A percentile compares a stretch with the other conserved stretches of the same genome.
These are phyloP conservation scores for Globisporangium emineosum DNA, from an alignment of 352 stramenopile genomes.

Conservation along the genomic window DNA sequence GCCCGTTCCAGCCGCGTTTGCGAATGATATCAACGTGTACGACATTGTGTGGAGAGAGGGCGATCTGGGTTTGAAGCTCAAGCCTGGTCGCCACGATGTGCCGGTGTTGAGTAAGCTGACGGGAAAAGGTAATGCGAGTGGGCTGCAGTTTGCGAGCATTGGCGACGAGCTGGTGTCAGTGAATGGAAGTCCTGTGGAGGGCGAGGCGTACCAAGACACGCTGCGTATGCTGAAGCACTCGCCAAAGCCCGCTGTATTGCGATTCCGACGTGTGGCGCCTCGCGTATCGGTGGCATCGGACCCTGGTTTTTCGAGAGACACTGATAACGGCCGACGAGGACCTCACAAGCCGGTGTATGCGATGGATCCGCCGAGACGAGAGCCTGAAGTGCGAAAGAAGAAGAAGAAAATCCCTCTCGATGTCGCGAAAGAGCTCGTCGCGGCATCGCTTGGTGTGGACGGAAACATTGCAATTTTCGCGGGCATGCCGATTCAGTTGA, in stretches of 20 bases:
- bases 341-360: constrained; percentile 39
- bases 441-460: constrained; percentile 71
- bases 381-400: constrained; percentile 46
- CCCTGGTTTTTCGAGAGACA: constrained; percentile 41
- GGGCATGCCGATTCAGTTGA: constrained; percentile 65
- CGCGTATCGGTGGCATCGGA: constrained; percentile 65
- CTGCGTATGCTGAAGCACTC: constrained; percentile 87
- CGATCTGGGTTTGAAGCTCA: constrained; percentile 83
- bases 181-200: constrained; percentile 78
- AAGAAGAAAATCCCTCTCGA: constrained; percentile 83
- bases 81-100: constrained; percentile 70
- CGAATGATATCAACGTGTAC: constrained; percentile 60
- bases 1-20: constrained; percentile 25
- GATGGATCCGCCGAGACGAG: constrained; percentile 11
- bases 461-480: constrained; percentile 67
- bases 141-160: constrained; percentile 78
- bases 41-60: constrained; percentile 88
- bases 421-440: constrained; percentile 76
- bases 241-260: constrained; percentile 75
- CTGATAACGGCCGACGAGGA: constrained; percentile 27
- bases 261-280: constrained; percentile 69
- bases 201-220: constrained; percentile 79
- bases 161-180: constrained; percentile 84
- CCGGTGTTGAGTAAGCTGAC: constrained; percentile 83
- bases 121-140: constrained; percentile 77